Conservation (phyloP, 352 stramenopile species). For the Stramenopiles sp. region DNA sequence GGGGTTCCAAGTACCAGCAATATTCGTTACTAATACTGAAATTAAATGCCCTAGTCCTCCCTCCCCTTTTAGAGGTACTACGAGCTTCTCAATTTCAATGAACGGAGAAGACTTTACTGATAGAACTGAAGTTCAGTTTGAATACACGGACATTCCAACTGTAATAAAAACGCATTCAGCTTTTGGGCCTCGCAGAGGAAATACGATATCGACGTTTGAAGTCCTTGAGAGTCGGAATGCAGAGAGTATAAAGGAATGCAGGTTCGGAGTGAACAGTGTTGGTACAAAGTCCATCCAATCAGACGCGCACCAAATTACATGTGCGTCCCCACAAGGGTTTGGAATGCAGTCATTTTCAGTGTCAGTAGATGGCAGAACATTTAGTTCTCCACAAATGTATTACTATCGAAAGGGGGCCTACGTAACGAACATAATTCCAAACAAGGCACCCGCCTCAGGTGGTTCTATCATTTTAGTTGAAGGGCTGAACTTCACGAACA, state of each 20-base stretch:
- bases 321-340: conserved; percentile 21
- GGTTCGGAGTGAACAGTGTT: background rate
- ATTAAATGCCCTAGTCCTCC: conserved; percentile 7
- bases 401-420: background rate
- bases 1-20: background rate
- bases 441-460: conserved; percentile 6
- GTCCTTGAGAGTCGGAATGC: background rate
- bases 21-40: conserved; percentile 14
- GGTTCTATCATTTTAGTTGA: conserved; percentile 12
- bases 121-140: background rate
- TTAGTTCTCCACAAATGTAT: conserved; percentile 14
- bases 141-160: background rate
- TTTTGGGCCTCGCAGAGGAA: background rate
- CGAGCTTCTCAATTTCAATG: background rate
- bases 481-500: conserved; percentile 22
- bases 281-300: background rate
- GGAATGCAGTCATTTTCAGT: conserved; percentile 27
- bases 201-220: background rate
- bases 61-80: background rate
- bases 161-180: background rate
- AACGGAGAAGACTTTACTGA: conserved; percentile 15
- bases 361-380: conserved; percentile 17
- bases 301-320: background rate
- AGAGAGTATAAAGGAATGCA: background rate
- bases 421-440: conserved; percentile 17